Percentiles rank a stretch among this genome's conserved stretches.
Conservation (phyloP, 2,329 filamentous ascomycete genomes). For the Hymenoscyphus salicellus region DNA sequence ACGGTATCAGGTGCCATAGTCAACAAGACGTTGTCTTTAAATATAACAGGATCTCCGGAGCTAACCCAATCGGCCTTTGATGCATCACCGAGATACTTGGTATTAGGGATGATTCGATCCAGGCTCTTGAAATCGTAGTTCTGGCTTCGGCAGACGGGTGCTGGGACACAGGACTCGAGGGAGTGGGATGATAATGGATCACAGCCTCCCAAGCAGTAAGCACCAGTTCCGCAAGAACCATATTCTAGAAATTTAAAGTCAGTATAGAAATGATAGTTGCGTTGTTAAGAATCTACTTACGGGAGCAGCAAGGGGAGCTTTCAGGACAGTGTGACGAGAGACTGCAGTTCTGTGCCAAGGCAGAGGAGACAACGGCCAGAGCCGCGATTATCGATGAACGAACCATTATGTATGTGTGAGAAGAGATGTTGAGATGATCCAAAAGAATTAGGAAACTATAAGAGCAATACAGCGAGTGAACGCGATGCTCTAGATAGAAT, state of each 20-base stretch:
- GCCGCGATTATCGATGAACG: constrained; percentile 27
- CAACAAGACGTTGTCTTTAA: constrained; percentile 70
- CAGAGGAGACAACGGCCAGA: constrained; percentile 28
- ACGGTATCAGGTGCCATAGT: constrained; percentile 86
- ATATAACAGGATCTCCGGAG: constrained; percentile 69
- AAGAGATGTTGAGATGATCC: not conserved
- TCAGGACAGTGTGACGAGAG: constrained; percentile 63
- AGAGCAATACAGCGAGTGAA: constrained; percentile 14
- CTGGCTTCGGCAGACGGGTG: constrained; percentile 73
- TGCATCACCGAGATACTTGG: constrained; percentile 82
- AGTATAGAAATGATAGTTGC: constrained; percentile 6
- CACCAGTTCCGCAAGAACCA: constrained; percentile 86
- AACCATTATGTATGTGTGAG: constrained; percentile 33
- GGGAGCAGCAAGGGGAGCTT: constrained; percentile 73
- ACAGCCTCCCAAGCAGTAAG: constrained; percentile 93
- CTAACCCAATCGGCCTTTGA: constrained; percentile 82
- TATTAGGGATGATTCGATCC: constrained; percentile 66
- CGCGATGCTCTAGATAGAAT: constrained; percentile 10
- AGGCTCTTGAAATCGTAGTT: constrained; percentile 72
- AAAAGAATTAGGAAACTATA: constrained; percentile 10
- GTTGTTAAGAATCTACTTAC: constrained; percentile 48
- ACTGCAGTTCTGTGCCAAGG: constrained; percentile 42
- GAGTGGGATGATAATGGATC: constrained; percentile 81
- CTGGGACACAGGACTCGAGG: constrained; percentile 80
- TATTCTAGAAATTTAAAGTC: constrained; percentile 61